Base-by-base conservation (phyloP, 441 rosid genomes). In the Rhodomyrtus psidioides region DNA sequence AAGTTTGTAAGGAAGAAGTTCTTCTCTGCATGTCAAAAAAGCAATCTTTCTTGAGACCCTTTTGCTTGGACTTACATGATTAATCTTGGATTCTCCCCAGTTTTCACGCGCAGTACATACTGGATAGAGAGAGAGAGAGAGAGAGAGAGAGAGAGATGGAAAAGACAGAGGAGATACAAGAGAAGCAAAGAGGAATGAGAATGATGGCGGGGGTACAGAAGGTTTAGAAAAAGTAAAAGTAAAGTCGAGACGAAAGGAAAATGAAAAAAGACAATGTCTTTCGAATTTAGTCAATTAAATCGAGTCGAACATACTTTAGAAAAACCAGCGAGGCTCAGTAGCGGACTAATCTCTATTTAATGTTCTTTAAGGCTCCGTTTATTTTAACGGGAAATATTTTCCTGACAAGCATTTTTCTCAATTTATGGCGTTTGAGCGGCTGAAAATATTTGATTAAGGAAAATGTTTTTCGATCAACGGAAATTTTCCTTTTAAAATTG, bases 21-120 rank as follows among this genome's bases (percentile, higher is more conserved):
- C 79, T 34, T 65, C 79, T 65, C 44, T 65, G 79, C 79, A 65
- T 65, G 79, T 65, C 79, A 65, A 65, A 65, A 65, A 65, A 65
- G 84, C 87, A 82, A 85, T 85, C 83, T 74, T 55, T 60, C 49
- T 82, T 82, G 86, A 86, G 87, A 82, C 84, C 62, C 90, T 89
- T 89, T 84, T 86, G 90, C 87, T 89, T 89, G 92, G 91, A 89
- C 89, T 89, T 86, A 70, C 59, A 74, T 85, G 26, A 89, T 84
- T 85, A 85, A 86, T 91, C 89, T 89, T 87, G 91, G 95, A 92
- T 91, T 93, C 95, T 89, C 89, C 56, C 54, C 27, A 65, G 79
- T 65, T 65, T 46, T 55, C 84, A 49, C 86, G 16, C 82, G 27
- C 76, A 24, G 57, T 62, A 53, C 58, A 84, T 58, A 42, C 49